These are phyloP conservation scores for Jamesozyma piceae DNA, from an alignment of 805 yeast species.

Conservation along the genomic window DNA sequence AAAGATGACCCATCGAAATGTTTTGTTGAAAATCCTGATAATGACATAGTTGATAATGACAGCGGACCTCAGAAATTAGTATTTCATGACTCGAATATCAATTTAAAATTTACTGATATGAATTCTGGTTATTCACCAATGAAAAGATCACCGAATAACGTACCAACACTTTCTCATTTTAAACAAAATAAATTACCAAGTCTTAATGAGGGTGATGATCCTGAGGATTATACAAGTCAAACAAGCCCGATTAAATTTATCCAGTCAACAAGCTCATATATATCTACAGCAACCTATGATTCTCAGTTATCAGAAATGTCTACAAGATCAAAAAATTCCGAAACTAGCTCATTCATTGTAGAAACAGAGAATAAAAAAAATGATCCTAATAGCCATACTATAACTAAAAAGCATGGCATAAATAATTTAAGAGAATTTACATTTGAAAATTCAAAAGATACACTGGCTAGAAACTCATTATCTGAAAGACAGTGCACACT, in stretches of 20 bases:
- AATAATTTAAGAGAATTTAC: constrained; percentile 41
- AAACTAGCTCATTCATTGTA: neutral
- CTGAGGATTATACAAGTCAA: constrained; percentile 2
- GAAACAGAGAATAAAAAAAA: neutral
- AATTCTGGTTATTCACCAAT: neutral
- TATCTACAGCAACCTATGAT: constrained; percentile 53
- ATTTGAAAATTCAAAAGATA: constrained; percentile 18
- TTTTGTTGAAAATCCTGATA: neutral
- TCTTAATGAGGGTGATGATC: neutral
- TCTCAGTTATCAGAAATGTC: constrained; percentile 38
- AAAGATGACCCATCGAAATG: constrained; percentile 7
- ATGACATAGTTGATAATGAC: neutral
- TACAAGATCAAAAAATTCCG: neutral
- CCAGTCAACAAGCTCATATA: constrained; percentile 11
- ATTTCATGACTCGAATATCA: constrained; percentile 9
- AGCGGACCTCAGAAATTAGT: constrained; percentile 21
- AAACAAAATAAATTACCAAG: neutral
- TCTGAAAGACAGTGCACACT: neutral
- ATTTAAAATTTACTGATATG: constrained; percentile 2
- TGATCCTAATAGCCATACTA: constrained; percentile 2
- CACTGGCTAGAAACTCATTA: neutral
- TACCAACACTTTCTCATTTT: constrained; percentile 5
- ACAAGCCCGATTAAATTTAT: constrained; percentile 1
- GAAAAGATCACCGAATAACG: neutral
- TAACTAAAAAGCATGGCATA: constrained; percentile 43